Evolutionary conservation across 495 filamentous ascomycete species (phyloP).

Genomic region (Podospora bellae-mahoneyi): DNA sequence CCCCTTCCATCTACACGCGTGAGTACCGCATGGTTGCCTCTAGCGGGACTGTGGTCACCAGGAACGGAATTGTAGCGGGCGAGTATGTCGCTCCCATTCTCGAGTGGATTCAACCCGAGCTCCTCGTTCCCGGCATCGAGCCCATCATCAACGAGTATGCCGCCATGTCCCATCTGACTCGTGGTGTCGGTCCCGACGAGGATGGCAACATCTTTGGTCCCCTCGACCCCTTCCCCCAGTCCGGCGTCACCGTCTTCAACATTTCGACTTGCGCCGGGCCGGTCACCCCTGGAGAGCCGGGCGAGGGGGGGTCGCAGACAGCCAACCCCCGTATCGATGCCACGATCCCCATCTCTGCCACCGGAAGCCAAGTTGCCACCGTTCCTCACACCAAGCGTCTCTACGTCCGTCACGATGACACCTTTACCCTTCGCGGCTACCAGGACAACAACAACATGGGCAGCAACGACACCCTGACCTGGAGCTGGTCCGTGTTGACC

Average conservation of each 20-base stretch:
- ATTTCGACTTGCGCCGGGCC: slow-evolving; percentile 16
- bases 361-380: background rate
- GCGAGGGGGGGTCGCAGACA: background rate
- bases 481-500: slow-evolving; percentile 19
- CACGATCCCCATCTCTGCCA: slow-evolving; percentile 14
- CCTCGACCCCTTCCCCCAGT: slow-evolving; percentile 25
- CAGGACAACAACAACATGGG: slow-evolving; percentile 19
- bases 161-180: slow-evolving; percentile 19
- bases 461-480: slow-evolving; percentile 14
- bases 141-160: slow-evolving; percentile 23
- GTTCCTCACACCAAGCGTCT: slow-evolving; percentile 9
- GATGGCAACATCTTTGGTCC: slow-evolving; percentile 23
- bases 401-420: slow-evolving; percentile 20
- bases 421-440: slow-evolving; percentile 21
- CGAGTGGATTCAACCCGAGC: slow-evolving; percentile 37
- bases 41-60: slow-evolving; percentile 28
- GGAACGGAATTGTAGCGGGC: slow-evolving; percentile 39
- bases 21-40: slow-evolving; percentile 35
- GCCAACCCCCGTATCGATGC: slow-evolving; percentile 15
- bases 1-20: slow-evolving; percentile 31
- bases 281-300: background rate
- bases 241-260: slow-evolving; percentile 20
- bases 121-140: slow-evolving; percentile 13
- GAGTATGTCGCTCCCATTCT: slow-evolving; percentile 39
- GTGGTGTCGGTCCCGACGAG: slow-evolving; percentile 21